Evolutionary conservation across 164 flowering plant genomes (phyloP).

Genomic region (Chloranthus sessilifolius): DNA sequence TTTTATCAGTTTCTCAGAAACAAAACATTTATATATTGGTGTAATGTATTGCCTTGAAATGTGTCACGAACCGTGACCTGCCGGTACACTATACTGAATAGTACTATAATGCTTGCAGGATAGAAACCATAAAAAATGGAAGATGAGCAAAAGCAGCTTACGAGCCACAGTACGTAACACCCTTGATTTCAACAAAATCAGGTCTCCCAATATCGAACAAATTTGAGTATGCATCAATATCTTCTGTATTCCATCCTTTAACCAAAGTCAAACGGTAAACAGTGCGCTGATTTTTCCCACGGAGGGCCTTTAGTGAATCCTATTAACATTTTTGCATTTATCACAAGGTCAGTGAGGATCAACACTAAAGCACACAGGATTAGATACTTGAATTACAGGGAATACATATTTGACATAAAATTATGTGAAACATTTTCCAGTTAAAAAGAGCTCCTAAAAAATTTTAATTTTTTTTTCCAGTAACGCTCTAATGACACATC

Average conservation of each 20-base stretch:
- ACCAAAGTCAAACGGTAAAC: constrained; percentile 92
- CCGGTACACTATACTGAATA: too few species aligned
- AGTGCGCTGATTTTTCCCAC: constrained; percentile 80
- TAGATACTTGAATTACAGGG: neutral
- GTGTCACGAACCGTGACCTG: too few species aligned
- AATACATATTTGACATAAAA: too few species aligned
- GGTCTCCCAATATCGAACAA: constrained; percentile 79
- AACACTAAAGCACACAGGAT: neutral
- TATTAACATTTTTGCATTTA: constrained; percentile 9
- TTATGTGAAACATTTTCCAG: too few species aligned
- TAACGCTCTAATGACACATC: too few species aligned
- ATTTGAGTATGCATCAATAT: constrained; percentile 73
- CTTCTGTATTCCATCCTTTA: constrained; percentile 98
- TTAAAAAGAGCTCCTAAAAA: too few species aligned
- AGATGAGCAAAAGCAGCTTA: constrained; percentile 30
- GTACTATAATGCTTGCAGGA: too few species aligned
- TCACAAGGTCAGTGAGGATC: neutral
- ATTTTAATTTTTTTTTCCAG: too few species aligned
- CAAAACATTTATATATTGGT: too few species aligned
- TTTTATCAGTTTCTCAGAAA: too few species aligned
- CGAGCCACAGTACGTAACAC: constrained; percentile 99
- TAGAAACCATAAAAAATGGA: neutral
- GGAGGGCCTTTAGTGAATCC: constrained; percentile 85
- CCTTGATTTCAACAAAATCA: constrained; percentile 95
- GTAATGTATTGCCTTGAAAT: too few species aligned